Base-by-base conservation (phyloP, 1,139 yeast genomes). In the Candida dubliniensis region DNA sequence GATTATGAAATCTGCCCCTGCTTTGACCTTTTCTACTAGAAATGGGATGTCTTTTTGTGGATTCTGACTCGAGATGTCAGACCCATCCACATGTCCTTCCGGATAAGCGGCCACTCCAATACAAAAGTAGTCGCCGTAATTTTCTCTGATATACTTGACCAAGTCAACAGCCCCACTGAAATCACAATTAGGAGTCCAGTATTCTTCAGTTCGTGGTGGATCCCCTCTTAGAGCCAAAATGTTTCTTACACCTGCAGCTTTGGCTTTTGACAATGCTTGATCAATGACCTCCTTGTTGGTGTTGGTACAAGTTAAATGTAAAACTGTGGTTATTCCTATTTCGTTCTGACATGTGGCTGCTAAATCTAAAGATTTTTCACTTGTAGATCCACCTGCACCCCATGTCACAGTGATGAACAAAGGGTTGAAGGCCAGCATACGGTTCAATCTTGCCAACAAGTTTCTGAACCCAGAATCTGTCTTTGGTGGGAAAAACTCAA, bases 321-420 rank as follows among this genome's bases (percentile, higher is more conserved):
- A 77, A 50, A 96, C 91, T 0, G 96, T 89, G 10, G 96, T 88
- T 25, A 91, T 69, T 2, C 87, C 88, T 46, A 90, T 72, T 43
- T 84, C 87, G 41, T 78, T 72, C 56, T 86, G 89, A 57, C 95
- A 86, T 2, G 88, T 77, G 14, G 81, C 72, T 0, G 97, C 96
- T 47, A 93, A 71, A 41, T 87, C 95, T 48, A 93, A 67, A 0
- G 97, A 87, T 66, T 89, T 90, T 45, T 81, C 85, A 43, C 95
- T 82, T 4, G 98, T 90, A 2, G 96, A 83, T 1, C 99, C 99
- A 33, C 98, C 98, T 8, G 99, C 98, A 26, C 99, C 99, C 98
- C 99, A 93, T 0, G 99, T 95, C 9, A 95, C 86, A 2, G 96
- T 88, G 43, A 91, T 84, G 62, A 93, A 95, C 23, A 86, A 67